Percentiles rank a stretch among this genome's conserved stretches.
Evolutionary conservation across 164 flowering plant species (phyloP).

Genomic region (Taxillus chinensis): DNA sequence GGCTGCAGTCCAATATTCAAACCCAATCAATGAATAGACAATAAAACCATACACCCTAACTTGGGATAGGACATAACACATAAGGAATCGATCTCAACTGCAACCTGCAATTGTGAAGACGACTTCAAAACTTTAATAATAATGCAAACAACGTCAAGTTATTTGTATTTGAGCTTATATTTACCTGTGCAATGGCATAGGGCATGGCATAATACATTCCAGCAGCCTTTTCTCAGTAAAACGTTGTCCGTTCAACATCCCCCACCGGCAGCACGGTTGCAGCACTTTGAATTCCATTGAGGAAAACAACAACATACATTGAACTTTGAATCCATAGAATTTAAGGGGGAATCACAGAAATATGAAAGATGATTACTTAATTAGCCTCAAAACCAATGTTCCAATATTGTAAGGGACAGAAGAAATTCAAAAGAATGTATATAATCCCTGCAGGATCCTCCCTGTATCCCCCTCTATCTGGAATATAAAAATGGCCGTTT

Average conservation of each 20-base stretch:
- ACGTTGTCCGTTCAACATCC: constrained; percentile 25
- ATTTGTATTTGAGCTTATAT: too few relatives aligned
- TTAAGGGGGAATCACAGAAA: background rate
- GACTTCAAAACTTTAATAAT: background rate
- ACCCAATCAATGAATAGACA: constrained; percentile 34
- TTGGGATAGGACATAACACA: constrained; percentile 19
- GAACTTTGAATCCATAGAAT: constrained; percentile 31
- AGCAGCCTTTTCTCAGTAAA: constrained; percentile 38
- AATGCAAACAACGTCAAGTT: constrained; percentile 14
- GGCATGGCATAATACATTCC: constrained; percentile 18
- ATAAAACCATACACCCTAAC: constrained; percentile 21
- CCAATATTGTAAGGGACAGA: too few relatives aligned
- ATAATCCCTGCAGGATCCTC: too few relatives aligned
- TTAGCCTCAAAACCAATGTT: too few relatives aligned
- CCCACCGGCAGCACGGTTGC: constrained; percentile 31
- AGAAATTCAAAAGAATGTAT: too few relatives aligned
- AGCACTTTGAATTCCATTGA: constrained; percentile 25
- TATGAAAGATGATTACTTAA: too few relatives aligned
- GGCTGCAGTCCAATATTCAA: constrained; percentile 23
- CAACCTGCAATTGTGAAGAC: constrained; percentile 16
- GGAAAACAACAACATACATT: constrained; percentile 28
- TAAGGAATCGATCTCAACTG: constrained; percentile 34
- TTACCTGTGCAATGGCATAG: constrained; percentile 27
- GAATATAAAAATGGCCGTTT: too few relatives aligned
- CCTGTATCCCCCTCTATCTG: too few relatives aligned